Evolutionary conservation across 768 basidiomycete species (phyloP), one percentile per base, ranked within the genome.

Genomic region (Leccinum subtestaceum): DNA sequence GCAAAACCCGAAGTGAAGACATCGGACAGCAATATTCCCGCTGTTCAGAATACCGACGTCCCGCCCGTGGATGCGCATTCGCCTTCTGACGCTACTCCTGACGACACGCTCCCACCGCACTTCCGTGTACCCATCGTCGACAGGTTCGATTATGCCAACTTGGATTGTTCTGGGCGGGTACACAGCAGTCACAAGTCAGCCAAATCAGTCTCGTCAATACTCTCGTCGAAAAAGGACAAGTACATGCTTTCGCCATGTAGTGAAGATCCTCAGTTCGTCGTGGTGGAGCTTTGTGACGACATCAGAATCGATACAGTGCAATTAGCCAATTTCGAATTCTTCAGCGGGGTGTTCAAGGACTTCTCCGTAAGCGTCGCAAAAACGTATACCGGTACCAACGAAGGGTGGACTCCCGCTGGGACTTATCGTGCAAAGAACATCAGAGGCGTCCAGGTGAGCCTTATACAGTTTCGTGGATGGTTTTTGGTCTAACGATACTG

Each of bases 231-330:
- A 75, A 89, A 88, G 70, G 96, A 98, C 73, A 78, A 86, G 63
- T 98, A 98, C 79, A 96, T 98, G 97, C 88, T 98, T 65, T 93
- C 89, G 56, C 96, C 95, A 0, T 99, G 97, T 68, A 77, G 78
- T 15, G 75, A 78, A 11, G 53, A 71, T 60, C 70, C 76, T 5
- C 87, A 91, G 64, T 98, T 87, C 74, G 89, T 98, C 34, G 87
- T 97, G 34, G 88, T 98, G 48, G 97, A 99, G 73, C 84, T 98
- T 15, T 99, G 97, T 76, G 96, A 98, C 63, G 97, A 98, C 71
- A 94, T 99, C 62, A 79, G 93, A 48, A 95, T 98, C 66, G 96
- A 98, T 71, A 96, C 94, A 0, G 87, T 98, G 48, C 95, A 98
- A 71, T 77, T 99, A 17, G 95, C 95, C 59, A 96, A 98, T 69